Base-by-base conservation (phyloP, 768 basidiomycete species). In the Nidularia pulvinata region DNA sequence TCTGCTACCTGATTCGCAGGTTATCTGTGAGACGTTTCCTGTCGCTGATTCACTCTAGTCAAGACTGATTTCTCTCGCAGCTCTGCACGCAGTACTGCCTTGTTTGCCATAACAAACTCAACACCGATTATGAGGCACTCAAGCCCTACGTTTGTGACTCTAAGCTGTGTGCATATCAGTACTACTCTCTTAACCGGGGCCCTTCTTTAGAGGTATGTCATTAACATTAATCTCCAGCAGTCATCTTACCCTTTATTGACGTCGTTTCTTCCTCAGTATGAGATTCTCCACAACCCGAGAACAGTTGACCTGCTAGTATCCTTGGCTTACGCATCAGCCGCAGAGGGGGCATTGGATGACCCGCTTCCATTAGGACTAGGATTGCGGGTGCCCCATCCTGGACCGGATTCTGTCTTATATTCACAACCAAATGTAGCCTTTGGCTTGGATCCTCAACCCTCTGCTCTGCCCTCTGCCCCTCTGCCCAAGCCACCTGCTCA, bases 81-180 rank as follows among this genome's bases (percentile, higher is more conserved):
- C 73, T 89, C 19, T 89, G 86, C 58, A 81, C 84, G 0, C 75
- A 81, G 19, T 88, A 82, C 65, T 91, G 89, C 58, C 74, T 87
- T n/a, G 84, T 88, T n/a, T 89, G 89, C 66, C 87, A 88, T 60
- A 80, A 80, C 58, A 79, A 76, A 55, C 71, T 86, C 33, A 59
- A 72, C 7, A 72, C 69, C 7, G 73, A 79, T 39, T 81, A 78
- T 54, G 82, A 83, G 56, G 80, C 83, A 1, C 77, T 89, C 55
- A 87, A 88, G 62, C 89, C 89, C 1, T 90, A 88, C 61, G 86
- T 91, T 25, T 91, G 88, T 63, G 76, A 80, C 51, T 76, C 75
- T 4, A 78, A 79, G 50, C 74, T 91, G 4, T 91, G 89, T 65
- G 70, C 80, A 5, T 91, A 85, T 63, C 88, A 86, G 60, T 88